Evolutionary conservation across 805 yeast species (phyloP), one percentile per base, ranked within the genome.

Genomic region (Pichia membranifaciens): DNA sequence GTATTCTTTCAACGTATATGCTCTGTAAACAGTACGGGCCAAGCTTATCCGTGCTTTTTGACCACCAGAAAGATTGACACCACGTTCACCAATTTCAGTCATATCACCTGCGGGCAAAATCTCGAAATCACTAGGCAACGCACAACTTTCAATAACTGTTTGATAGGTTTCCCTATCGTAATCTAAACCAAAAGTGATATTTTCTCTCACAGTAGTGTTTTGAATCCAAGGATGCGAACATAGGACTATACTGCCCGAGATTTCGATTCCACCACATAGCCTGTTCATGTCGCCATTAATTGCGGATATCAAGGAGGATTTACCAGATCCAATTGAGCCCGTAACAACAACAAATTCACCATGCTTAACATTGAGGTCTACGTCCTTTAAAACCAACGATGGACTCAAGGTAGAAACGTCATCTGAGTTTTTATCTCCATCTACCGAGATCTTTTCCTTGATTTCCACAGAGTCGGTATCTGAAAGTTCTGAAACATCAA

Each of bases 71-170:
- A 87, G 65, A 2, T 89, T 85, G 43, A 87, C 82, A 54, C 96
- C 96, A 59, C 87, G 74, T 62, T 87, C 95, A 53, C 96, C 96
- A 55, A 87, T 84, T 62, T 84, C 87, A 1, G 95, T 85, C 43
- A 60, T 57, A 58, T 87, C 95, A 36, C 91, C 91, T 18, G 82
- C 87, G 12, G 86, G 86, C 28, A 87, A 65, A 37, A 78, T 70
- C 4, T 76, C 76, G 51, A 87, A 69, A 63, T 87, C 96, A 43
- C 76, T 78, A 39, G 72, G 70, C 47, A 87, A 66, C 0, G 89
- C 79, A 67, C 95, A 87, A 2, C 82, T 80, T 34, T 71, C 67
- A 17, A 87, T 62, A 5, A 86, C 78, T 5, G 65, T 61, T 10
- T 70, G 56, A 59, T 87, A 87, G 51, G 68, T 70, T 3, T 63